These are phyloP conservation scores for Plasmodium inui DNA, from an alignment of 169 alveolate species.

Conservation along the genomic window DNA sequence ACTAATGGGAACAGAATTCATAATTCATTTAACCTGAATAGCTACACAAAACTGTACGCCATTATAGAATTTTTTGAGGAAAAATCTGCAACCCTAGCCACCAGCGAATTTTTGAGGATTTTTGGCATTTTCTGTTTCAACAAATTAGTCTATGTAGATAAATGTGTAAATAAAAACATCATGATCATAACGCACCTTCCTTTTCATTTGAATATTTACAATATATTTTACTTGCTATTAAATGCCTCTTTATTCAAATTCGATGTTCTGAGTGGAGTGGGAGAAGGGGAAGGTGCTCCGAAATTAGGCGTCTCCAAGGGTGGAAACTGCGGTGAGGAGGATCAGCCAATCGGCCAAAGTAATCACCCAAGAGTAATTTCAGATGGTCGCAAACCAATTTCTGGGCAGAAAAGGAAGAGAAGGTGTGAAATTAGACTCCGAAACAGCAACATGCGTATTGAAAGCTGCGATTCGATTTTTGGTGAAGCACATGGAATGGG, in stretches of 20 bases:
- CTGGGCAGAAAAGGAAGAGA: neutral
- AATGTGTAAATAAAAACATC: constrained; percentile 52
- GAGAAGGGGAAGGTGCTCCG: neutral
- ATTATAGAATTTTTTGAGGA: constrained; percentile 53
- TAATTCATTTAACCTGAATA: constrained; percentile 14
- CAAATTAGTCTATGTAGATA: constrained; percentile 74
- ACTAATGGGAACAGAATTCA: neutral
- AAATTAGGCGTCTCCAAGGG: neutral
- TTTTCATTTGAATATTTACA: constrained; percentile 48
- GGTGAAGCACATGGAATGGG: neutral
- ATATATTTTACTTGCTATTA: constrained; percentile 40
- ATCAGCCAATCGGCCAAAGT: neutral
- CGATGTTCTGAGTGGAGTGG: neutral
- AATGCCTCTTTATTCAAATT: constrained; percentile 36
- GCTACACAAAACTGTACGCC: constrained; percentile 41
- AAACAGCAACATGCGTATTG: constrained; percentile 56
- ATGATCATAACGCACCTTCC: constrained; percentile 72
- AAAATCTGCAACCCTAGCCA: constrained; percentile 44
- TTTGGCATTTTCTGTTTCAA: constrained; percentile 69
- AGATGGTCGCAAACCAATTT: neutral
- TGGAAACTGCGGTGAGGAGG: neutral
- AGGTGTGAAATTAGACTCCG: constrained; percentile 36
- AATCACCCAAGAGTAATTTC: neutral
- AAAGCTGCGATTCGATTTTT: constrained; percentile 2
- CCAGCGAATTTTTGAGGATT: constrained; percentile 64